Evolutionary conservation across 2,329 filamentous ascomycete genomes (phyloP).

Genomic region (Fusarium pseudograminearum): DNA sequence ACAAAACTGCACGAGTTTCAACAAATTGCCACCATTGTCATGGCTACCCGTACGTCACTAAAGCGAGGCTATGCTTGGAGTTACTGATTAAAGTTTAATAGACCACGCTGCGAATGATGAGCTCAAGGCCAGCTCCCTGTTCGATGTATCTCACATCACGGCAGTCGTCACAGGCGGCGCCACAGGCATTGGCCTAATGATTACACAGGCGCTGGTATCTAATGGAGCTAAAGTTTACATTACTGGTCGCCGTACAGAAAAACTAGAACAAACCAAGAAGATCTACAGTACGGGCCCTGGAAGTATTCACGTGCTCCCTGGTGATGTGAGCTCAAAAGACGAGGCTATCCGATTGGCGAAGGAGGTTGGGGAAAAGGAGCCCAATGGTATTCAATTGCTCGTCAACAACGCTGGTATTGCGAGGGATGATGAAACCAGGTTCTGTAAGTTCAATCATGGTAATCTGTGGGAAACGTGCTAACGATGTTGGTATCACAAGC

Average conservation of each 20-base stretch:
- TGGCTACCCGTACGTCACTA: neutral
- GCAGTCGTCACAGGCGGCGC: constrained; percentile 7
- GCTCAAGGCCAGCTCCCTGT: constrained; percentile 6
- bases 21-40: neutral
- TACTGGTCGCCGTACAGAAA: constrained; percentile 4
- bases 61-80: fast-evolving
- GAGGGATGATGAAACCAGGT: constrained; percentile 2
- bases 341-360: neutral
- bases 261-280: constrained; percentile 2
- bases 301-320: constrained; percentile 5
- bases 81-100: neutral
- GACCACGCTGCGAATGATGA: neutral
- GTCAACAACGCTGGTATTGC: constrained; percentile 19
- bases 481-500: neutral
- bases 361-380: constrained; percentile 3
- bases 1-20: neutral
- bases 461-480: fast-evolving
- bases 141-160: constrained; percentile 15
- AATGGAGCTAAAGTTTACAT: constrained; percentile 23
- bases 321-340: constrained; percentile 4
- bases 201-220: neutral
- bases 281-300: neutral
- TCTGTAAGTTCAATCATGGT: fast-evolving
- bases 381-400: neutral
- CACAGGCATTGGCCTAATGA: constrained; percentile 11